A percentile compares a stretch with the other conserved stretches of the same genome.
Conservation (phyloP, 140 eudicot genomes). For the Stevia rebaudiana region DNA sequence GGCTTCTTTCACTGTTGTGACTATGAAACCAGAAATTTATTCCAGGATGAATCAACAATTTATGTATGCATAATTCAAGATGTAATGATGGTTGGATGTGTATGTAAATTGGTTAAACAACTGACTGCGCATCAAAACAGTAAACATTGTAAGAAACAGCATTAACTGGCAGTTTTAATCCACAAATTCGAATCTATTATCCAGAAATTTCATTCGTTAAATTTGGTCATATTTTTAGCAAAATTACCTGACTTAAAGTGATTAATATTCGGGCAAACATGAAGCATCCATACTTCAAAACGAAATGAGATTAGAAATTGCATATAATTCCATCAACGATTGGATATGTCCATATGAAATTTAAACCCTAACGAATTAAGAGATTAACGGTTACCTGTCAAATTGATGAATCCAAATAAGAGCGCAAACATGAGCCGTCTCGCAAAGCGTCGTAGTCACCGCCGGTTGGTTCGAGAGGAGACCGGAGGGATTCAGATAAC, state of each 20-base stretch:
- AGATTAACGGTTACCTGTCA: background rate
- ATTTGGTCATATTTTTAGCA: background rate
- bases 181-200: background rate
- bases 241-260: background rate
- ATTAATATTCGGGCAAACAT: background rate
- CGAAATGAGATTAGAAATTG: background rate
- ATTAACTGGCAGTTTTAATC: background rate
- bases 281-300: background rate
- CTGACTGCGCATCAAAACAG: background rate
- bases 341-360: no score
- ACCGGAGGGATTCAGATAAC: background rate
- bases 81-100: background rate
- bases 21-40: conserved; percentile 3
- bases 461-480: background rate
- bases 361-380: background rate
- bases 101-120: background rate
- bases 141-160: background rate
- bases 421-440: background rate
- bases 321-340: background rate
- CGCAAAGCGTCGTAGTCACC: background rate
- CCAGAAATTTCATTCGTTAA: background rate
- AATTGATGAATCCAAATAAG: background rate
- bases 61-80: background rate
- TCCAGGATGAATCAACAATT: background rate
- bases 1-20: conserved; percentile 4